Evolutionary conservation across 768 basidiomycete species (phyloP).

Genomic region (Grammothele lineata): DNA sequence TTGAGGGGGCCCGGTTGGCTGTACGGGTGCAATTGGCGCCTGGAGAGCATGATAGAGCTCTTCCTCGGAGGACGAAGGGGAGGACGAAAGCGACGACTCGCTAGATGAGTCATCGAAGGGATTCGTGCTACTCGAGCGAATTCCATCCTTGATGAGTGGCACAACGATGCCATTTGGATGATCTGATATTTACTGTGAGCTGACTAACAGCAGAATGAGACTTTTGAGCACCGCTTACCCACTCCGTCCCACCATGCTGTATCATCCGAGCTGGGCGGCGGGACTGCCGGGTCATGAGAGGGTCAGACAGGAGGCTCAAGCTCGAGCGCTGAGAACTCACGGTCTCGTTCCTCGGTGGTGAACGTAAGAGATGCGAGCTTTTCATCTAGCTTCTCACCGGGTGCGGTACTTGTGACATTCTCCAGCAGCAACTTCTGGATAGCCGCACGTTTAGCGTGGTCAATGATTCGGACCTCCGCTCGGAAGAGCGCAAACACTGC

Average conservation of each 20-base stretch:
- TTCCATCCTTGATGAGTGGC: constrained; percentile 27
- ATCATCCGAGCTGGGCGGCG: constrained; percentile 80
- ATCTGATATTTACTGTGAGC: constrained; percentile 33
- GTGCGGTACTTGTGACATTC: constrained; percentile 53
- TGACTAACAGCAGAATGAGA: background rate
- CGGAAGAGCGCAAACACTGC: constrained; percentile 83
- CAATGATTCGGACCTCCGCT: constrained; percentile 73
- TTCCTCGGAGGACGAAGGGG: constrained; percentile 81
- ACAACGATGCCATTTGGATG: constrained; percentile 55
- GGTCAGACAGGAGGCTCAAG: background rate
- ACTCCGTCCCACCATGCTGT: constrained; percentile 74
- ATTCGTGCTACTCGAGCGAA: constrained; percentile 35
- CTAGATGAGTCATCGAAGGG: constrained; percentile 66
- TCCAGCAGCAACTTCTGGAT: constrained; percentile 68
- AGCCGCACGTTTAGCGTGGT: constrained; percentile 66
- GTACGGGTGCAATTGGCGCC: constrained; percentile 50
- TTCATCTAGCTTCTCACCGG: constrained; percentile 67
- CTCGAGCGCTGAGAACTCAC: constrained; percentile 23
- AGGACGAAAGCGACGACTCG: constrained; percentile 65
- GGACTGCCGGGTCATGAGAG: constrained; percentile 45
- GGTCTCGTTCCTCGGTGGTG: constrained; percentile 36
- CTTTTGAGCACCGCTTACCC: constrained; percentile 40
- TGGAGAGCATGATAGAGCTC: constrained; percentile 79
- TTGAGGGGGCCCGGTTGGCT: background rate
- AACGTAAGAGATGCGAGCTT: constrained; percentile 60